phyloP scores from a whole-genome alignment of 805 yeast genomes.

The Saccharomycopsis javanensis region DNA sequence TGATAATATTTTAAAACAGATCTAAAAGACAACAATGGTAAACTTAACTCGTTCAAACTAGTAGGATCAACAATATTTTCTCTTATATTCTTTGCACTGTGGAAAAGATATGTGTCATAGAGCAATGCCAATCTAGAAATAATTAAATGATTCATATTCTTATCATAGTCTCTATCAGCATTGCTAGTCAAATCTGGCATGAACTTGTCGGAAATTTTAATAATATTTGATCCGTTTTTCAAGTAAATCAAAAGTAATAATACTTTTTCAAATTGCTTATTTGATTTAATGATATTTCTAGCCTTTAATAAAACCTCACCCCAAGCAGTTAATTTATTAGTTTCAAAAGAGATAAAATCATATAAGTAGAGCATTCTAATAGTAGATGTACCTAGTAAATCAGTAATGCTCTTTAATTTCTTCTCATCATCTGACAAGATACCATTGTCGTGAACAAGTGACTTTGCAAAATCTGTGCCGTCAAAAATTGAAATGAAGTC shows the following conservation, averaged over 20 bases:
- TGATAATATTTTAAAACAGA: conserved; percentile 50
- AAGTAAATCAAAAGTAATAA: conserved; percentile 40
- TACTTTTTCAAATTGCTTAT: conserved; percentile 31
- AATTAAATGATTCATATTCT: conserved; percentile 23
- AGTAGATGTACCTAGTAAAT: conserved; percentile 5
- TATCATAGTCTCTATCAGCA: not conserved
- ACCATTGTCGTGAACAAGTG: not conserved
- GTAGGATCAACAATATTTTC: conserved; percentile 36
- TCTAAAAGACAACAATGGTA: conserved; percentile 55
- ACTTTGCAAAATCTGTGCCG: conserved; percentile 45
- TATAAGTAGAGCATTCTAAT: conserved; percentile 1
- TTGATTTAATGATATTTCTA: conserved; percentile 25
- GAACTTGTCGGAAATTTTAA: conserved; percentile 25
- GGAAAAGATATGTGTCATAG: conserved; percentile 26
- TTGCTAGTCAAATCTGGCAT: conserved; percentile 32
- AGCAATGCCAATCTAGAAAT: conserved; percentile 42
- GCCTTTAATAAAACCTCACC: conserved; percentile 38
- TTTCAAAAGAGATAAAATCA: conserved; percentile 2
- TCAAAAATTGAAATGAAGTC: conserved; percentile 33
- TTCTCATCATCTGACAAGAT: not conserved
- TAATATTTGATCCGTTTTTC: conserved; percentile 23
- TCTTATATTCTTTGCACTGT: conserved; percentile 26
- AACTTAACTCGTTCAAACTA: conserved; percentile 52
- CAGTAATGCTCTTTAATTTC: conserved; percentile 2
- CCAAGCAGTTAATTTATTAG: conserved; percentile 27